Conservation (phyloP, 805 yeast genomes). For the Clavispora fructus region DNA sequence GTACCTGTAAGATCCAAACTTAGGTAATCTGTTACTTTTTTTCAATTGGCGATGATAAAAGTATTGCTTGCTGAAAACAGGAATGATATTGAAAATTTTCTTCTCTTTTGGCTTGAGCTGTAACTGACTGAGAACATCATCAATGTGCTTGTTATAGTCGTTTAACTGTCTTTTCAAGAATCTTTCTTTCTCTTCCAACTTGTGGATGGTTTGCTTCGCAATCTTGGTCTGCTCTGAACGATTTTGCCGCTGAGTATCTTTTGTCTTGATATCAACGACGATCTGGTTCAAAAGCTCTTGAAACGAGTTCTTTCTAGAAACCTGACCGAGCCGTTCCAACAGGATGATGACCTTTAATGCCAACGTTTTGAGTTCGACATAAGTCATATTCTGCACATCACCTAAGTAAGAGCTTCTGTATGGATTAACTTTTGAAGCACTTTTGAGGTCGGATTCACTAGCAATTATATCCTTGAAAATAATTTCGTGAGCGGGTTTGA, state of each 20-base stretch:
- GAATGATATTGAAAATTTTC: constrained; percentile 43
- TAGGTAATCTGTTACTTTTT: constrained; percentile 60
- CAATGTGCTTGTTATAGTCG: constrained; percentile 46
- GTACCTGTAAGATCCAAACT: constrained; percentile 74
- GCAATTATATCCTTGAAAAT: constrained; percentile 52
- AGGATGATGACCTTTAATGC: constrained; percentile 73
- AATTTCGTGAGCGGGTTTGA: constrained; percentile 63
- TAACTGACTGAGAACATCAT: constrained; percentile 35
- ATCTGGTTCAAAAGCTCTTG: constrained; percentile 79
- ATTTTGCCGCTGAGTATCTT: constrained; percentile 38
- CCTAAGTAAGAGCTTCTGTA: constrained; percentile 45
- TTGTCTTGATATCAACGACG: constrained; percentile 67
- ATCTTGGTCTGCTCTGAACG: constrained; percentile 38
- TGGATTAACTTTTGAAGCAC: constrained; percentile 17
- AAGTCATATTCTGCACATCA: constrained; percentile 45
- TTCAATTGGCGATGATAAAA: constrained; percentile 69
- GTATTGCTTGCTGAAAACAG: constrained; percentile 66
- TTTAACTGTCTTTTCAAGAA: constrained; percentile 39
- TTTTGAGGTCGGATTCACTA: constrained; percentile 29
- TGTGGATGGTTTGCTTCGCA: constrained; percentile 38
- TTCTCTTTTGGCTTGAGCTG: constrained; percentile 43
- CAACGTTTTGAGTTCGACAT: constrained; percentile 70
- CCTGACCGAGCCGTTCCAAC: constrained; percentile 60
- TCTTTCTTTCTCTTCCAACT: constrained; percentile 41
- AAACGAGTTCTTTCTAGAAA: constrained; percentile 64